phyloP scores from a whole-genome alignment of 2,329 filamentous ascomycete genomes.

The Epichloe baconii region DNA sequence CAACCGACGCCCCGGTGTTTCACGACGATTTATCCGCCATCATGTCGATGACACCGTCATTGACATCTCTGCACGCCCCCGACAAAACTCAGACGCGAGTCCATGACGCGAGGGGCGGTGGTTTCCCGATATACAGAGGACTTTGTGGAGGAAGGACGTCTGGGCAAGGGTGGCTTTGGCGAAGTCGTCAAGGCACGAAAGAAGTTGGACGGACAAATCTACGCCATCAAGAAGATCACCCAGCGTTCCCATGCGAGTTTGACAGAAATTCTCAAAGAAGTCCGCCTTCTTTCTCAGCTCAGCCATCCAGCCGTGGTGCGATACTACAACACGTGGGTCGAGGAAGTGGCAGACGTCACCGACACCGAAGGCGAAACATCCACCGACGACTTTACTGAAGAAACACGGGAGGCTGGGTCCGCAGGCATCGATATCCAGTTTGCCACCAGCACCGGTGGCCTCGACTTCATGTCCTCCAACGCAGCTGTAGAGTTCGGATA shows the following conservation, averaged over 20 bases:
- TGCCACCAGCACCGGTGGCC: constrained; percentile 59
- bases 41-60: constrained; percentile 29
- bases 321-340: constrained; percentile 93
- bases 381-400: constrained; percentile 32
- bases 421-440: constrained; percentile 41
- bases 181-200: constrained; percentile 93
- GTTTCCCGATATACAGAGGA: constrained; percentile 75
- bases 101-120: constrained; percentile 35
- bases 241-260: constrained; percentile 67
- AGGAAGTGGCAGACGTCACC: constrained; percentile 46
- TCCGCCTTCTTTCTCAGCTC: constrained; percentile 78
- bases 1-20: constrained; percentile 49
- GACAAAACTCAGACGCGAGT: constrained; percentile 47
- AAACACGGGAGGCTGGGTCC: constrained; percentile 25
- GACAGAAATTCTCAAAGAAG: constrained; percentile 72
- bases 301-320: constrained; percentile 80
- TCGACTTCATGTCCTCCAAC: constrained; percentile 89
- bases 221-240: constrained; percentile 93
- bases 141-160: constrained; percentile 76
- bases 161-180: constrained; percentile 91
- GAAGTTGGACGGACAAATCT: constrained; percentile 84
- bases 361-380: constrained; percentile 46
- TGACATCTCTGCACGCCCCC: constrained; percentile 30
- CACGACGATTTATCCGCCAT: constrained; percentile 29
- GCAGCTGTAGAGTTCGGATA: constrained; percentile 69